phyloP scores from a whole-genome alignment of 352 stramenopile species.

The Pilasporangium apinafurcum region DNA sequence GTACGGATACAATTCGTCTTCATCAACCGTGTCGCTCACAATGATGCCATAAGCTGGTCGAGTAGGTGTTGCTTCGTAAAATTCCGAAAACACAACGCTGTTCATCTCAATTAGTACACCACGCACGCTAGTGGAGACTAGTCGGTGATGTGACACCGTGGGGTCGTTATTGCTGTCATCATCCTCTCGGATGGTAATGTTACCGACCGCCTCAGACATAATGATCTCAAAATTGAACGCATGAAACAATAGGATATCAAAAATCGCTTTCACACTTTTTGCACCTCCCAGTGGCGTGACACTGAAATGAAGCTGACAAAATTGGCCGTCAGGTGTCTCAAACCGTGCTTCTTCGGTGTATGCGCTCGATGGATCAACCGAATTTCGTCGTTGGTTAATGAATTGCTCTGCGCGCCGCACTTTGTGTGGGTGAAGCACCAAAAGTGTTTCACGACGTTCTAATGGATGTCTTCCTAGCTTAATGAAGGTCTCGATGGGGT shows the following conservation, averaged over 20 bases:
- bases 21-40: slow-evolving; percentile 25
- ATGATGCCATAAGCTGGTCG: slow-evolving; percentile 19
- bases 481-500: slow-evolving; percentile 27
- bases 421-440: background rate
- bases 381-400: background rate
- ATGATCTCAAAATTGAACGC: slow-evolving; percentile 39
- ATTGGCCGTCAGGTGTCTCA: slow-evolving; percentile 16
- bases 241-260: slow-evolving; percentile 28
- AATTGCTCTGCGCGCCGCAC: background rate
- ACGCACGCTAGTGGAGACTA: slow-evolving; percentile 18
- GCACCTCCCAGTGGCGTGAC: slow-evolving; percentile 25
- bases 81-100: slow-evolving; percentile 20
- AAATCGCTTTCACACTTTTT: slow-evolving; percentile 24
- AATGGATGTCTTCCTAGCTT: slow-evolving; percentile 2
- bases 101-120: slow-evolving; percentile 27
- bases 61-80: slow-evolving; percentile 11
- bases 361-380: background rate
- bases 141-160: slow-evolving; percentile 28
- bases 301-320: slow-evolving; percentile 27
- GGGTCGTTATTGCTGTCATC: slow-evolving; percentile 26
- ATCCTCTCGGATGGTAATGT: slow-evolving; percentile 45
- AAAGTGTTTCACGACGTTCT: background rate
- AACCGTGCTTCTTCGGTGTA: slow-evolving; percentile 20
- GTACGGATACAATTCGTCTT: slow-evolving; percentile 41
- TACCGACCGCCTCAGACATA: slow-evolving; percentile 32